These are phyloP conservation scores for Nannochloropsis granulata DNA, from an alignment of 108 stramenopile species.

Conservation along the genomic window DNA sequence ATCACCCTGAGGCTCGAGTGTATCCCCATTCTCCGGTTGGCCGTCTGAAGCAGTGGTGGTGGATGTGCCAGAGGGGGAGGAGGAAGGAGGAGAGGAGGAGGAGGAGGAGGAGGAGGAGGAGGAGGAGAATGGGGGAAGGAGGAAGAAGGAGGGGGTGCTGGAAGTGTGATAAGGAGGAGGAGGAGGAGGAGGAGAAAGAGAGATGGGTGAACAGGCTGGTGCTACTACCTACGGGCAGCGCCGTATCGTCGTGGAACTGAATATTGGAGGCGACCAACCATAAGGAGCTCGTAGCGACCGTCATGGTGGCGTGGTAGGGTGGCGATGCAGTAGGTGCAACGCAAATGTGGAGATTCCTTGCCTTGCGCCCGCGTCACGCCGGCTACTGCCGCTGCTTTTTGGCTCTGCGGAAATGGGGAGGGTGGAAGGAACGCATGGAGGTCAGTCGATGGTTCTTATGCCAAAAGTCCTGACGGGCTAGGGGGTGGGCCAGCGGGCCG, in stretches of 20 bases:
- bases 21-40: not conserved
- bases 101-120: not conserved
- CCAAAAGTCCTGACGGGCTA: no score
- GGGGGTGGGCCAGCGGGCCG: no score
- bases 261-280: not conserved
- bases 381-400: no score
- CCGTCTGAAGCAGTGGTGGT: not conserved
- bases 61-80: not conserved
- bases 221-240: not conserved
- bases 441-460: no score
- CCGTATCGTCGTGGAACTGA: not conserved
- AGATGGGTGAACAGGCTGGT: not conserved
- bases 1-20: not conserved
- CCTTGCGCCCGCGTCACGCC: no score
- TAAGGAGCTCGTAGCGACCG: not conserved
- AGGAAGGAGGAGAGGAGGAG: not conserved
- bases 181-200: not conserved
- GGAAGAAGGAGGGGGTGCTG: not conserved
- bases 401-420: no score
- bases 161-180: no score
- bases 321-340: no score
- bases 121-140: not conserved
- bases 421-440: no score
- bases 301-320: not conserved
- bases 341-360: no score